A percentile compares a stretch with the other conserved stretches of the same genome.
These are phyloP conservation scores for Angophora floribunda DNA, from an alignment of 345 rosid genomes.

Conservation along the genomic window DNA sequence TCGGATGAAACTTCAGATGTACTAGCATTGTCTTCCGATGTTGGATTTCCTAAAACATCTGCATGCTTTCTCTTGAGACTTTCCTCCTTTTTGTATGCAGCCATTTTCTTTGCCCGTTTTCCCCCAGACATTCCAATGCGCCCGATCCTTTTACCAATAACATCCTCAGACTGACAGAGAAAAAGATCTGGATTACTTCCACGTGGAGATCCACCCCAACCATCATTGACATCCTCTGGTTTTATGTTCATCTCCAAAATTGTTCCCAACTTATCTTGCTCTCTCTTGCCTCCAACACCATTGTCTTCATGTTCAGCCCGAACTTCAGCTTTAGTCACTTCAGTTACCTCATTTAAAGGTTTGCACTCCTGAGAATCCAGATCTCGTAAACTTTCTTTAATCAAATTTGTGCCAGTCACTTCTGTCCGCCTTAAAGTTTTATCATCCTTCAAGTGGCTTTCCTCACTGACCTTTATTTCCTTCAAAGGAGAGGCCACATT, in stretches of 20 bases:
- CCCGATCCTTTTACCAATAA: neutral
- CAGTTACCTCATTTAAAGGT: neutral
- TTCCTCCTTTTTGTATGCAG: neutral
- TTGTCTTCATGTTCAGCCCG: slow-evolving; percentile 1
- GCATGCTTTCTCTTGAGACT: slow-evolving; percentile 1
- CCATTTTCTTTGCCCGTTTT: slow-evolving; percentile 7
- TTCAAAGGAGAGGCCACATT: neutral
- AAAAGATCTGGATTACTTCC: slow-evolving; percentile 6
- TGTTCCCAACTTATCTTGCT: slow-evolving; percentile 1
- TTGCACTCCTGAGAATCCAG: neutral
- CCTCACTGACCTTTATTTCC: slow-evolving; percentile 2
- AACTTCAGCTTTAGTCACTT: neutral
- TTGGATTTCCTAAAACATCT: slow-evolving; percentile 1
- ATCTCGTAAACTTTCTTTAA: slow-evolving; percentile 2
- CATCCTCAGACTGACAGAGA: neutral
- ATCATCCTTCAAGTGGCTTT: neutral
- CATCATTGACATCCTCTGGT: neutral
- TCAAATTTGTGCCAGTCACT: slow-evolving; percentile 6
- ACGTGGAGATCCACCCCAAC: neutral
- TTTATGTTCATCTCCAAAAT: slow-evolving; percentile 1
- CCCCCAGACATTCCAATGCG: slow-evolving; percentile 4
- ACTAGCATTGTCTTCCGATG: neutral
- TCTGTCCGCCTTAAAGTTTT: neutral
- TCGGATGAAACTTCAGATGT: neutral
- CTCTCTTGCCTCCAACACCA: neutral